phyloP scores from a whole-genome alignment of 805 yeast species.

The Komagataella kurtzmanii region DNA sequence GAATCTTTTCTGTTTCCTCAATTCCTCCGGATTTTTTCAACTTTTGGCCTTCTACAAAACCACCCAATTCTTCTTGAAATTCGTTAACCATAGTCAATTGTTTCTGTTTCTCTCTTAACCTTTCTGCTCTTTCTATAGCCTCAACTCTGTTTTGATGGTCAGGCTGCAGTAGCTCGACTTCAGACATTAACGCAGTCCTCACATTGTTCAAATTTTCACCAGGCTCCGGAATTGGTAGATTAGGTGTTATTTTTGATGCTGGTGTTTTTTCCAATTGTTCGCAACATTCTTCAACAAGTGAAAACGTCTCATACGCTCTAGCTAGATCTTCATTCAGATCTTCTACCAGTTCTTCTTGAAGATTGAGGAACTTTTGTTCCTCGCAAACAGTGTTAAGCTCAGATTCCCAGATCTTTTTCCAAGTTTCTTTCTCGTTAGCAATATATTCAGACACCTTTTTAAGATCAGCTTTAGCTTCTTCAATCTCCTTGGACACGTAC shows the following conservation, averaged over 20 bases:
- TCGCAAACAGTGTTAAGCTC: conserved; percentile 85
- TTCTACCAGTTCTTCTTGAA: conserved; percentile 74
- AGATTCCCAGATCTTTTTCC: conserved; percentile 88
- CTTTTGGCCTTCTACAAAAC: conserved; percentile 67
- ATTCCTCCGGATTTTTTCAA: conserved; percentile 81
- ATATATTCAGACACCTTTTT: conserved; percentile 47
- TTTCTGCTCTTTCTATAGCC: conserved; percentile 84
- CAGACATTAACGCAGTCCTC: conserved; percentile 68
- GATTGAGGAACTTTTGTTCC: conserved; percentile 83
- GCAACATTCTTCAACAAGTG: conserved; percentile 68
- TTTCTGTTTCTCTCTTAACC: conserved; percentile 58
- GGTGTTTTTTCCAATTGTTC: conserved; percentile 61
- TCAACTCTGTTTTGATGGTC: conserved; percentile 76
- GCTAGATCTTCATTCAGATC: conserved; percentile 74
- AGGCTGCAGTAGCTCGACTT: conserved; percentile 69
- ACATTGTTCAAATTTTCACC: conserved; percentile 44
- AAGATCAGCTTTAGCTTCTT: conserved; percentile 39
- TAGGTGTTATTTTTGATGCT: conserved; percentile 21
- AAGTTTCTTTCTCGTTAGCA: conserved; percentile 57
- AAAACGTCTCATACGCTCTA: conserved; percentile 71
- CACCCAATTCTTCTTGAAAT: conserved; percentile 77
- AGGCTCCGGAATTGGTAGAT: conserved; percentile 31
- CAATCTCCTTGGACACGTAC: conserved; percentile 51
- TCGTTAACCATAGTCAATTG: conserved; percentile 41
- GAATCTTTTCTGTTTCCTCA: conserved; percentile 65